phyloP scores from a whole-genome alignment of 805 yeast species.

The Sungouiozyma ichnusensis region DNA sequence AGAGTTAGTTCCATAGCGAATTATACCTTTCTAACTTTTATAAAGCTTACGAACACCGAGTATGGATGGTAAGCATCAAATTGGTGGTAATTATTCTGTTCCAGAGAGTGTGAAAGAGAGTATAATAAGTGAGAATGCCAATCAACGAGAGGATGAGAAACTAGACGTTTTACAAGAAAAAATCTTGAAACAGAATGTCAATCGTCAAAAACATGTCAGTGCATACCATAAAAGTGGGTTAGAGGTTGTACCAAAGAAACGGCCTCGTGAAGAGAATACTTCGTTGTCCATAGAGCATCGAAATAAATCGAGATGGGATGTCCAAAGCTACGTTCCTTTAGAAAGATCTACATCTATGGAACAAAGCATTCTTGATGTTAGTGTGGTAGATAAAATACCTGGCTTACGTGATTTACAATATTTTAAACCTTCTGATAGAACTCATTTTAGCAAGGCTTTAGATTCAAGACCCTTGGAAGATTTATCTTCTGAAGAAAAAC shows the following conservation, averaged over 20 bases:
- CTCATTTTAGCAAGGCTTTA: slow-evolving; percentile 56
- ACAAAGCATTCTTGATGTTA: slow-evolving; percentile 25
- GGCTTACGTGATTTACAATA: slow-evolving; percentile 56
- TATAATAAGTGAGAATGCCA: slow-evolving; percentile 16
- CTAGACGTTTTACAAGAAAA: slow-evolving; percentile 25
- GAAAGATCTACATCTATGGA: slow-evolving; percentile 30
- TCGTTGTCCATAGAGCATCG: slow-evolving; percentile 6
- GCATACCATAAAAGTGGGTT: slow-evolving; percentile 38
- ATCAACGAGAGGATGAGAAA: slow-evolving; percentile 11
- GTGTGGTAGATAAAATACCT: slow-evolving; percentile 46
- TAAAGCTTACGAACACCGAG: too few species aligned
- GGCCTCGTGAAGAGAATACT: slow-evolving; percentile 29
- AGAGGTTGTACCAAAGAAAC: slow-evolving; percentile 30
- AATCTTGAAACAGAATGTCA: slow-evolving; percentile 20
- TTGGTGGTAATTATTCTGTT: slow-evolving; percentile 34
- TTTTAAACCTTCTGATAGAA: slow-evolving; percentile 62
- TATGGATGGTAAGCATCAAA: slow-evolving; percentile 1
- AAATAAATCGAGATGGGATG: slow-evolving; percentile 28
- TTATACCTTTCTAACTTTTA: too few species aligned
- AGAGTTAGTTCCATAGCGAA: too few species aligned
- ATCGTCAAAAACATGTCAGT: slow-evolving; percentile 29
- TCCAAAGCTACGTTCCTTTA: slow-evolving; percentile 42
- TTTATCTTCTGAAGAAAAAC: slow-evolving; percentile 41
- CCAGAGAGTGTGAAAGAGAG: slow-evolving; percentile 27
- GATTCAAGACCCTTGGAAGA: slow-evolving; percentile 25